Conservation (phyloP, 2,329 filamentous ascomycete genomes). For the Epichloe gansuensis region DNA sequence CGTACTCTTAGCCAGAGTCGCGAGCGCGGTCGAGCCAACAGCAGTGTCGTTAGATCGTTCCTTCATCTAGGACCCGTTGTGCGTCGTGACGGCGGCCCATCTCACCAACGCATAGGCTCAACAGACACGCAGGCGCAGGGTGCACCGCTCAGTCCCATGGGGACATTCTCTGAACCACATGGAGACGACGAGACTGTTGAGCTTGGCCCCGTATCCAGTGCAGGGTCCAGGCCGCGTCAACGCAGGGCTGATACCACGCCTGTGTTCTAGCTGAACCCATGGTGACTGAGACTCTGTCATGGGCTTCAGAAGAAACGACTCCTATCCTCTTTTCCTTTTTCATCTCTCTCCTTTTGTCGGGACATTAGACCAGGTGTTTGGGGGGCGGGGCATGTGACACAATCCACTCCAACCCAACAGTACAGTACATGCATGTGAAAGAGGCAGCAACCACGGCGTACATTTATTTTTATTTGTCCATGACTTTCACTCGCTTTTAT, state of each 20-base stretch:
- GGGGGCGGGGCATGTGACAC: no score
- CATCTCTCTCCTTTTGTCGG: neutral
- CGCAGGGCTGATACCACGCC: constrained; percentile 17
- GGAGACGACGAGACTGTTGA: constrained; percentile 17
- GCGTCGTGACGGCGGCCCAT: constrained; percentile 14
- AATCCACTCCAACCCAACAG: no score
- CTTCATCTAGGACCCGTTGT: constrained; percentile 36
- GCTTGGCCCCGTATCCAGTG: constrained; percentile 14
- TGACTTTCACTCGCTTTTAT: no score
- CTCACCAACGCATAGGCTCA: constrained; percentile 18
- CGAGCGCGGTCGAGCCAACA: constrained; percentile 24
- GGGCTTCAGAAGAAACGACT: neutral
- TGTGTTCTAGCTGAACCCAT: constrained; percentile 11
- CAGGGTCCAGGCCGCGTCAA: constrained; percentile 14
- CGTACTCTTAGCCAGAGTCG: constrained; percentile 27
- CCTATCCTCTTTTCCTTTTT: neutral
- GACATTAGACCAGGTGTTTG: neutral
- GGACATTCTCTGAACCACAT: constrained; percentile 14
- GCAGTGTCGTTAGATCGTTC: constrained; percentile 33
- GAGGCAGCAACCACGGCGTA: neutral
- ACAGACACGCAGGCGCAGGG: constrained; percentile 9
- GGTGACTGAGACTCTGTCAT: neutral
- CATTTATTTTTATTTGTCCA: no score
- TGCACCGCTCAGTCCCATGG: constrained; percentile 6
- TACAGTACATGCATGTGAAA: neutral